Evolutionary conservation across 371 early-diverging fungal genomes (phyloP).

Genomic region (Circinella umbellata): DNA sequence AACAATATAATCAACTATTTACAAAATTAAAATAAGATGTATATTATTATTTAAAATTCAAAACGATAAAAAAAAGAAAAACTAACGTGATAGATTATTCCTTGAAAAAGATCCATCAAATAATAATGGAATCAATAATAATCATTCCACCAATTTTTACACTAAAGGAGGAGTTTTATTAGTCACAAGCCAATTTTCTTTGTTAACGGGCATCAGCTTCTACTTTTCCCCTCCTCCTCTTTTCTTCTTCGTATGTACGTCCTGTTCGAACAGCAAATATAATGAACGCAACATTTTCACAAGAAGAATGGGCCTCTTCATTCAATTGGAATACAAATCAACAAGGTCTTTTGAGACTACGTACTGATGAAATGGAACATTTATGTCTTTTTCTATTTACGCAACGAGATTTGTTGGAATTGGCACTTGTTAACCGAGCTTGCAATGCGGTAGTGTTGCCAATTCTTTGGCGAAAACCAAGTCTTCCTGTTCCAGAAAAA

Average conservation of each 20-base stretch:
- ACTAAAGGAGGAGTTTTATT: too few species aligned
- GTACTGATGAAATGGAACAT: conserved; percentile 29
- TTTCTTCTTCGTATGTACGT: not conserved
- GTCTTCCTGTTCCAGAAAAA: conserved; percentile 25
- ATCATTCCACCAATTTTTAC: too few species aligned
- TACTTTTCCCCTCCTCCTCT: too few species aligned
- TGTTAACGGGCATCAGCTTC: too few species aligned
- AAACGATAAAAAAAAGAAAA: too few species aligned
- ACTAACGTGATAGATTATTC: too few species aligned
- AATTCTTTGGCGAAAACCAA: conserved; percentile 41
- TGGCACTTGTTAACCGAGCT: conserved; percentile 32
- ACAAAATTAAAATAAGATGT: too few species aligned
- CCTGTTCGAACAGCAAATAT: not conserved
- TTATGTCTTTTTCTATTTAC: conserved; percentile 39
- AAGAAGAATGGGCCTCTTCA: conserved; percentile 3
- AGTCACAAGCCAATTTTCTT: too few species aligned
- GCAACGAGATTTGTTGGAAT: conserved; percentile 29
- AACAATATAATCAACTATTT: too few species aligned
- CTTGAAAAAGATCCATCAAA: too few species aligned
- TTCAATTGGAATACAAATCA: not conserved
- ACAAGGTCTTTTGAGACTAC: conserved; percentile 16
- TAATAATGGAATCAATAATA: too few species aligned
- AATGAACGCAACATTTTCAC: not conserved
- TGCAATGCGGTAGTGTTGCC: conserved; percentile 39
- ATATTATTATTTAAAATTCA: too few species aligned